Evolutionary conservation across 495 filamentous ascomycete genomes (phyloP), one percentile per base, ranked within the genome.

Genomic region (Trichoderma parareesei): DNA sequence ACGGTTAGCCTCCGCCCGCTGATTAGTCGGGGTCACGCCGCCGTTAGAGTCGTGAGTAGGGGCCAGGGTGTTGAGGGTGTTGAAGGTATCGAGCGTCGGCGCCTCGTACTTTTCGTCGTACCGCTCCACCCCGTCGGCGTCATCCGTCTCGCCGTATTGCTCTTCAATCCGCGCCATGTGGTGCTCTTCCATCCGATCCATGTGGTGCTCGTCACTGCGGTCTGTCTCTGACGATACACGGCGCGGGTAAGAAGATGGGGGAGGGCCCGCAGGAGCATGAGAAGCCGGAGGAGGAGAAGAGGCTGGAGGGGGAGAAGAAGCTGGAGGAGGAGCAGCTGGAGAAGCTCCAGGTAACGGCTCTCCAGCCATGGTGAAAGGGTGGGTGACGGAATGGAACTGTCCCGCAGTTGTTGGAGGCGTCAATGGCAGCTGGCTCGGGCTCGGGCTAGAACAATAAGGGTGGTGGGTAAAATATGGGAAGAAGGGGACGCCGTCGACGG

Each of bases 1-100:
- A 40, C 90, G 83, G 66, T 84, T 82, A 7, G 86, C 86, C 64
- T 89, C 82, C 71, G 95, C 92, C 27, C 77, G 69, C 9, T 76
- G 71, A 53, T 71, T 68, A 61, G 66, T 64, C 11, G 61, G 40
- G 42, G 40, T 48, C 27, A 40, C 40, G 10, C 13, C 42, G 18
- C 27, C 33, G 2, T 13, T 35, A 11, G 13, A n/a, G 18, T 63
- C 61, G 13, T 33, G 43, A 27, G 20, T 5, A 33, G 41, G 61
- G n/a, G 42, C 41, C 42, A 37, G 9, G 7, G 61, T 37, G 11
- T 63, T 43, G 3, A 35, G 11, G 27, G 42, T 46, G 33, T 63
- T 44, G 40, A 43, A 63, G 41, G 61, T 62, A 27, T 62, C 60
- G 37, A 62, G 60, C 10, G 38, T 41, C 6, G 38, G 60, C 2